Base-by-base conservation (phyloP, 2,329 filamentous ascomycete genomes). In the Alternaria gaisen region DNA sequence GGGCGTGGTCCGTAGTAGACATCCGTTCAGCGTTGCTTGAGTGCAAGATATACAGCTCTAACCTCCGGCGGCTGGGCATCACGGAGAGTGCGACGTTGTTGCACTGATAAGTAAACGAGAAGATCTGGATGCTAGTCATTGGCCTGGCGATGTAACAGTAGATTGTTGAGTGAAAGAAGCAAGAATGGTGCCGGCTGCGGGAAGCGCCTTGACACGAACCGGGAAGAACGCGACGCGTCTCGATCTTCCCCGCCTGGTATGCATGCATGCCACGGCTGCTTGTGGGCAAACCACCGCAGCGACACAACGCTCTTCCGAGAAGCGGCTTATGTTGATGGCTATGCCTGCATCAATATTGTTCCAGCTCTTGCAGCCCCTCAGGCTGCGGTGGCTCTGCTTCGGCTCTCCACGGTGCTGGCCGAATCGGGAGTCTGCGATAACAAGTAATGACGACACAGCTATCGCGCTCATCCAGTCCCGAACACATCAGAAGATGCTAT, bases 341-440 rank as follows among this genome's bases (percentile, higher is more conserved):
- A 20, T 7, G 14, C 9, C 14, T 50, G 5, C 40, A 24, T 11
- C 7, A 3, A 8, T 50, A 12, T 20, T 36, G 12, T 26, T 12
- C 14, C 20, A 4, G 16, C 3, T 20, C 11, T 20, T 32, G 24
- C 22, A 20, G 20, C 46, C 14, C 10, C n/a, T 18, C 18, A 36
- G 1, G 26, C 6, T 20, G 24, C 24, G 28, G 34, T 20, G 22
- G 24, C 30, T n/a, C 46, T 18, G 22, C 34, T 60, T 57, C 60
- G 60, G 60, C 60, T 63, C 60, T 63, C 59, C 59, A 20, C 59
- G 42, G 40, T 16, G 24, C 44, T 56, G 43, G 26, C 59, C 55
- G 55, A 42, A 32, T 47, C 3, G 24, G 32, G 8, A 2, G 24
- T n/a, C 20, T 9, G 5, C 44, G 28, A 42, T 30, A 18, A 18